These are phyloP conservation scores for Camelina sativa DNA, from an alignment of 345 rosid genomes.

Conservation along the genomic window DNA sequence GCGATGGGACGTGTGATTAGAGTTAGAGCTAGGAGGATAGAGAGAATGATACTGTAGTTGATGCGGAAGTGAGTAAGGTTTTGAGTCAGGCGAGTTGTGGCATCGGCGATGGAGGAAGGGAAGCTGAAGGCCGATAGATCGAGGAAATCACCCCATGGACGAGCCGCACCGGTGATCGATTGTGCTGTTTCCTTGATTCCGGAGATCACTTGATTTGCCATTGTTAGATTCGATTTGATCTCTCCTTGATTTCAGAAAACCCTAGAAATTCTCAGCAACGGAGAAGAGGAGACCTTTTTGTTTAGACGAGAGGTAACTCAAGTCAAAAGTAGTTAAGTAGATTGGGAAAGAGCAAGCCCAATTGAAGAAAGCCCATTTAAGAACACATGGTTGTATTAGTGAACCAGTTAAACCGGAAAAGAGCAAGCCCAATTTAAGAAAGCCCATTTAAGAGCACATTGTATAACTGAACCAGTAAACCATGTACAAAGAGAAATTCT, in stretches of 20 bases:
- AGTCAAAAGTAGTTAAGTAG: neutral
- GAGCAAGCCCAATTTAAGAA: too few species aligned
- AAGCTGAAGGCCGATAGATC: slow-evolving; percentile 55
- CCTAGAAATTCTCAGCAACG: slow-evolving; percentile 25
- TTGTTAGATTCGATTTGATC: slow-evolving; percentile 5
- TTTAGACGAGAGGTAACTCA: too few species aligned
- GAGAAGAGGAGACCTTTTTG: neutral
- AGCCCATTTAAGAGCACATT: too few species aligned
- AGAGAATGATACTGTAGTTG: slow-evolving; percentile 55
- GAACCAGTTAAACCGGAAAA: too few species aligned
- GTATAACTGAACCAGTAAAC: too few species aligned
- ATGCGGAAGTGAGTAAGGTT: slow-evolving; percentile 65
- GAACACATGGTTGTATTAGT: too few species aligned
- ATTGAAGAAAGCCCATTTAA: slow-evolving; percentile 6
- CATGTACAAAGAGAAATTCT: too few species aligned
- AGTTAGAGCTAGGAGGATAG: slow-evolving; percentile 51
- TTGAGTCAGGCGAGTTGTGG: slow-evolving; percentile 63
- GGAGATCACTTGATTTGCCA: slow-evolving; percentile 49
- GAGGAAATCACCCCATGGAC: slow-evolving; percentile 60
- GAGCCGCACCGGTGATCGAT: slow-evolving; percentile 50
- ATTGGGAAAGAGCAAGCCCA: neutral
- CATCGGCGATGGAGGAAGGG: slow-evolving; percentile 60
- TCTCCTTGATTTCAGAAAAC: slow-evolving; percentile 22
- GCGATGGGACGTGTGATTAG: slow-evolving; percentile 65
- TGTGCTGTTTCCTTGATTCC: slow-evolving; percentile 55